Percentiles rank a stretch among this genome's conserved stretches.
Evolutionary conservation across 2,329 filamentous ascomycete genomes (phyloP).

Genomic region (Xylogone sp.): DNA sequence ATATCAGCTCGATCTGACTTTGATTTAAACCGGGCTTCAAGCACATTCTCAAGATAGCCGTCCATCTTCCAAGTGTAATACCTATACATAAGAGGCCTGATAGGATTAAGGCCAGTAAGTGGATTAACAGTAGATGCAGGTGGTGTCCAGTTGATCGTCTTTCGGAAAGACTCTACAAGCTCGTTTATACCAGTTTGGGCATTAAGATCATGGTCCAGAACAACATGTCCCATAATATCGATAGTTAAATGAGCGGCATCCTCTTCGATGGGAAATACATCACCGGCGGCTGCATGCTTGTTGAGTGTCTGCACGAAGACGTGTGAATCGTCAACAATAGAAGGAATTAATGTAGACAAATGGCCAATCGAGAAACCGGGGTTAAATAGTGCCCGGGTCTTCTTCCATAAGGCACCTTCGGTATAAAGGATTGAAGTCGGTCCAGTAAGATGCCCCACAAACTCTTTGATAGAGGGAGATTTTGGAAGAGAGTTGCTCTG

Average conservation of each 20-base stretch:
- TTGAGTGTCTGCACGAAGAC: slow-evolving; percentile 9
- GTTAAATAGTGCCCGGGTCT: slow-evolving; percentile 17
- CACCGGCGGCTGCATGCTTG: slow-evolving; percentile 3
- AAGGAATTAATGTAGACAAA: slow-evolving; percentile 11
- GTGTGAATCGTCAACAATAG: slow-evolving; percentile 14
- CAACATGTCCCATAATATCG: slow-evolving; percentile 14
- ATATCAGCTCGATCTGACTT: not conserved
- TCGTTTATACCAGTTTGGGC: slow-evolving; percentile 11
- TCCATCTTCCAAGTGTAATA: slow-evolving; percentile 19
- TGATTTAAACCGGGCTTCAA: slow-evolving; percentile 14
- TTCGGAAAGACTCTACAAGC: slow-evolving; percentile 9
- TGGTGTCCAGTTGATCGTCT: slow-evolving; percentile 5
- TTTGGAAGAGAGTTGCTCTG: not conserved
- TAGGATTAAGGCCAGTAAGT: slow-evolving; percentile 11
- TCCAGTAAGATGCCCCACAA: slow-evolving; percentile 4
- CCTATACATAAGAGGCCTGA: slow-evolving; percentile 14
- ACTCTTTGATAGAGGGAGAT: not conserved
- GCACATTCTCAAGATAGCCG: slow-evolving; percentile 15
- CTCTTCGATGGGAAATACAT: slow-evolving; percentile 9
- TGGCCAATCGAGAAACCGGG: slow-evolving; percentile 18
- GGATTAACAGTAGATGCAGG: slow-evolving; percentile 8
- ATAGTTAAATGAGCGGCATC: slow-evolving; percentile 8
- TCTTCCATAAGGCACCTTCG: slow-evolving; percentile 20
- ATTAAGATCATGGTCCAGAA: slow-evolving; percentile 13
- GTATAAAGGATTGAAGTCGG: slow-evolving; percentile 8